Percentiles rank a stretch among this genome's conserved stretches.
phyloP scores from a whole-genome alignment of 176 grass and related monocot genomes.

The Hyparrhenia diplandra region DNA sequence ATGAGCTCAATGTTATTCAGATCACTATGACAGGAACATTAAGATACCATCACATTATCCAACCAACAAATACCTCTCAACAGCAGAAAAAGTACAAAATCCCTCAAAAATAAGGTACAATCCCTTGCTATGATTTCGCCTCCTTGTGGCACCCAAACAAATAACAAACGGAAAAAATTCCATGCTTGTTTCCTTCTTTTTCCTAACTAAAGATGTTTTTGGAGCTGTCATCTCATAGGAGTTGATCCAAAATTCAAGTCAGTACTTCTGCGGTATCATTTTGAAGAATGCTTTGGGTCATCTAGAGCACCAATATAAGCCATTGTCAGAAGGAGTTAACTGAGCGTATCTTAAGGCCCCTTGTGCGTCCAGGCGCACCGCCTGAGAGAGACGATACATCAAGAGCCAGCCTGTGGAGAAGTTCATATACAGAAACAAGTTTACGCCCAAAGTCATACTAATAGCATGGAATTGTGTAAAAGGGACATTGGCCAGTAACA shows the following conservation, averaged over 20 bases:
- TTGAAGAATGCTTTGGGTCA: constrained; percentile 36
- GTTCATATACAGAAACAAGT: no score
- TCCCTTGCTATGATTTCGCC: constrained; percentile 20
- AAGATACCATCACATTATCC: constrained; percentile 21
- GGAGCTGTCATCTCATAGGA: constrained; percentile 26
- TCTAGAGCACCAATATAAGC: constrained; percentile 23
- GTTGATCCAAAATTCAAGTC: constrained; percentile 44
- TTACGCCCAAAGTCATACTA: no score
- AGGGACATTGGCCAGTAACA: no score
- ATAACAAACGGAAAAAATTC: constrained; percentile 46
- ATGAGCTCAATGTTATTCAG: neutral
- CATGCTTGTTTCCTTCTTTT: constrained; percentile 17
- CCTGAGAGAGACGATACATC: constrained; percentile 63
- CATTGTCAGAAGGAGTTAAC: constrained; percentile 20
- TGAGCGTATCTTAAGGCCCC: constrained; percentile 45
- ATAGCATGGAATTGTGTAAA: no score
- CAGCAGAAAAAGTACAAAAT: constrained; percentile 13
- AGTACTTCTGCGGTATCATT: constrained; percentile 15
- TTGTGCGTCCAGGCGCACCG: constrained; percentile 75
- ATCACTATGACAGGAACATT: neutral
- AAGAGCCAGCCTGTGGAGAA: no score
- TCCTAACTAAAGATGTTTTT: constrained; percentile 33
- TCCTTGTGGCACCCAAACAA: constrained; percentile 17
- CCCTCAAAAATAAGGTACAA: constrained; percentile 33
- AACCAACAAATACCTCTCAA: constrained; percentile 16